Evolutionary conservation across 2,329 filamentous ascomycete species (phyloP).

Genomic region (Fusarium sarcochroum): DNA sequence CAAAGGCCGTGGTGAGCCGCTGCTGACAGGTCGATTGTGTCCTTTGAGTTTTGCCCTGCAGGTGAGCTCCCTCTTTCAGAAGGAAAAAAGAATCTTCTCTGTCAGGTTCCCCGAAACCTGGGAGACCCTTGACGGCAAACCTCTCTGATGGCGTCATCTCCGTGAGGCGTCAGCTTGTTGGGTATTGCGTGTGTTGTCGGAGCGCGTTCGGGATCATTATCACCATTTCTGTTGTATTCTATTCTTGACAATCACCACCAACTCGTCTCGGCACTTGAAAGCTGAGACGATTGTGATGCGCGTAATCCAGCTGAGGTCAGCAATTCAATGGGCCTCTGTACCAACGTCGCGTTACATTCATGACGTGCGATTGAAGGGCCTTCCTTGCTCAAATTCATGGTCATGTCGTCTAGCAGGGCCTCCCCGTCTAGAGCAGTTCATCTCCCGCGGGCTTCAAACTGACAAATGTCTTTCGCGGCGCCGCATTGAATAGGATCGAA

Average conservation of each 20-base stretch:
- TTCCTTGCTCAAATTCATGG: conserved; percentile 23
- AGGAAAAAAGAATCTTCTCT: conserved; percentile 40
- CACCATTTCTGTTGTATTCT: background rate
- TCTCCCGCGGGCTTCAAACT: conserved; percentile 19
- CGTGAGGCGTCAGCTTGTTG: conserved; percentile 8
- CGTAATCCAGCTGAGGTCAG: conserved; percentile 4
- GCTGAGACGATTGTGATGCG: conserved; percentile 1
- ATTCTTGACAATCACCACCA: conserved; percentile 2
- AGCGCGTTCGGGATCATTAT: conserved; percentile 4
- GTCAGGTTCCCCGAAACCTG: conserved; percentile 23
- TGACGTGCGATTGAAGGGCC: conserved; percentile 16
- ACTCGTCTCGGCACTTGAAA: conserved; percentile 19
- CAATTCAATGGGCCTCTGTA: conserved; percentile 11
- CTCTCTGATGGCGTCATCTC: conserved; percentile 31
- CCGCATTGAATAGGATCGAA: conserved; percentile 5
- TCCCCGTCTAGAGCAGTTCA: conserved; percentile 21
- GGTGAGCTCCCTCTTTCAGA: conserved; percentile 33
- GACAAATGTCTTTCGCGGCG: conserved; percentile 27
- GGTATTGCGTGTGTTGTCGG: background rate
- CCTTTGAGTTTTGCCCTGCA: conserved; percentile 36
- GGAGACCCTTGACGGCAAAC: conserved; percentile 9
- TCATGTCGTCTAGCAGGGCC: conserved; percentile 7
- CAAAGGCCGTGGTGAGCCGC: conserved; percentile 18
- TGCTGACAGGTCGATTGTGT: conserved; percentile 28
- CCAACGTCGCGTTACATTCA: conserved; percentile 25